A percentile compares a stretch with the other conserved stretches of the same genome.
These are phyloP conservation scores for Paracorniculantispora psalliotae DNA, from an alignment of 2,329 filamentous ascomycete genomes.

Conservation along the genomic window DNA sequence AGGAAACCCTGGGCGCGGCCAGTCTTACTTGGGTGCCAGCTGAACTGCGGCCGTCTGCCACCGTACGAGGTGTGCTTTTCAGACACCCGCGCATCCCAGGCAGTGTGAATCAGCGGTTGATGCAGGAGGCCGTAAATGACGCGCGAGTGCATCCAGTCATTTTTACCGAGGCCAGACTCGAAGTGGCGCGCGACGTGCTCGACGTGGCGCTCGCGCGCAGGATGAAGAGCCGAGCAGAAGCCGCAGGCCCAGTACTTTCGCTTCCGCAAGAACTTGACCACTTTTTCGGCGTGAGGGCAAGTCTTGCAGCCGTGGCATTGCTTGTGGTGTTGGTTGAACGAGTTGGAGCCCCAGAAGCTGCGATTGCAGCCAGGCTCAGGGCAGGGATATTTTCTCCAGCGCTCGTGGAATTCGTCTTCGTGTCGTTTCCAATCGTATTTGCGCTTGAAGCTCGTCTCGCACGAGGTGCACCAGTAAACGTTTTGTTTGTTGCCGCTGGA, in stretches of 20 bases:
- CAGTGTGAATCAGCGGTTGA: slow-evolving; percentile 55
- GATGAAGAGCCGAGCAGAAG: slow-evolving; percentile 59
- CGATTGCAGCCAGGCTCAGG: slow-evolving; percentile 60
- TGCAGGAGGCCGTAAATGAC: slow-evolving; percentile 64
- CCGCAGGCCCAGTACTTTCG: slow-evolving; percentile 65
- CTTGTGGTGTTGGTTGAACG: slow-evolving; percentile 64
- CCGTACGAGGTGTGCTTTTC: slow-evolving; percentile 51
- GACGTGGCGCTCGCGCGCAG: slow-evolving; percentile 61
- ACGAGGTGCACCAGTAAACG: slow-evolving; percentile 53
- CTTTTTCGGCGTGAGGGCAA: slow-evolving; percentile 60
- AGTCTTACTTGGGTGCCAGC: slow-evolving; percentile 55
- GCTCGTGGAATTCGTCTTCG: slow-evolving; percentile 65
- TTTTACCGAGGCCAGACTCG: slow-evolving; percentile 56
- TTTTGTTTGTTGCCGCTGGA: slow-evolving; percentile 34
- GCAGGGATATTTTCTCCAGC: slow-evolving; percentile 62
- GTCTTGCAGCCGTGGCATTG: slow-evolving; percentile 60
- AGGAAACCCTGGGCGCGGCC: slow-evolving; percentile 53
- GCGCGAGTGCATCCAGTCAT: slow-evolving; percentile 64
- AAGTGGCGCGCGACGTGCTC: slow-evolving; percentile 66
- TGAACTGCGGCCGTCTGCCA: slow-evolving; percentile 53
- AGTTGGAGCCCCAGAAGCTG: slow-evolving; percentile 63
- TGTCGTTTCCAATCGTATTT: slow-evolving; percentile 68
- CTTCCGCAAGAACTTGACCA: slow-evolving; percentile 58
- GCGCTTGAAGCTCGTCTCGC: slow-evolving; percentile 61
- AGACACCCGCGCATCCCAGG: slow-evolving; percentile 54